Conservation (phyloP, 176 grass and related monocot genomes). For the Otatea glauca region DNA sequence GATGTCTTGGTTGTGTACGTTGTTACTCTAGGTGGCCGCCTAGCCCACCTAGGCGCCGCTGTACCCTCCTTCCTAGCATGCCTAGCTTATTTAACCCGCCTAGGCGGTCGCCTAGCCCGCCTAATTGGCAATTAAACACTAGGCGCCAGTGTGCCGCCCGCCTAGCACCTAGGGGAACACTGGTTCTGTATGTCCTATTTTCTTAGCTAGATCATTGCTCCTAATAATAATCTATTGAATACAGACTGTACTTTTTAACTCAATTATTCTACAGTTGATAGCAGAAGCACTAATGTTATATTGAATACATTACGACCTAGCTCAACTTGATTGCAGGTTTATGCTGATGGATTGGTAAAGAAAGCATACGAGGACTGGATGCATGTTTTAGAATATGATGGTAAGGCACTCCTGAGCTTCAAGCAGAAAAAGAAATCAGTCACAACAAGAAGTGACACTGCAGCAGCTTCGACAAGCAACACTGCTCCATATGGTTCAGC, state of each 20-base stretch:
- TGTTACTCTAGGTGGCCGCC: too few species aligned
- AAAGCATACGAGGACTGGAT: conserved; percentile 90
- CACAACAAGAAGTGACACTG: conserved; percentile 65
- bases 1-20: neutral
- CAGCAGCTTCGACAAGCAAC: conserved; percentile 49
- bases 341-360: conserved; percentile 76
- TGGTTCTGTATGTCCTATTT: neutral
- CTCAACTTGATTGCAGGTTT: conserved; percentile 54
- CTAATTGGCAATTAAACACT: too few species aligned
- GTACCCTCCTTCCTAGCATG: too few species aligned
- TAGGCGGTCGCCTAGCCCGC: too few species aligned
- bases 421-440: conserved; percentile 84
- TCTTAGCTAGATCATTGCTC: neutral
- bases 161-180: too few species aligned
- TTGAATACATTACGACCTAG: neutral
- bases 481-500: conserved; percentile 41
- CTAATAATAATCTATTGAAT: neutral
- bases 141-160: too few species aligned
- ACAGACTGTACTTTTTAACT: neutral
- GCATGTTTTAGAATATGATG: conserved; percentile 91
- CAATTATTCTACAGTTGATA: neutral
- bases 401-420: conserved; percentile 77
- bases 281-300: conserved; percentile 21
- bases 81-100: too few species aligned
- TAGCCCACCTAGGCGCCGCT: too few species aligned